These are phyloP conservation scores for Grifola frondosa DNA, from an alignment of 1,284 basidiomycete species.

Conservation along the genomic window DNA sequence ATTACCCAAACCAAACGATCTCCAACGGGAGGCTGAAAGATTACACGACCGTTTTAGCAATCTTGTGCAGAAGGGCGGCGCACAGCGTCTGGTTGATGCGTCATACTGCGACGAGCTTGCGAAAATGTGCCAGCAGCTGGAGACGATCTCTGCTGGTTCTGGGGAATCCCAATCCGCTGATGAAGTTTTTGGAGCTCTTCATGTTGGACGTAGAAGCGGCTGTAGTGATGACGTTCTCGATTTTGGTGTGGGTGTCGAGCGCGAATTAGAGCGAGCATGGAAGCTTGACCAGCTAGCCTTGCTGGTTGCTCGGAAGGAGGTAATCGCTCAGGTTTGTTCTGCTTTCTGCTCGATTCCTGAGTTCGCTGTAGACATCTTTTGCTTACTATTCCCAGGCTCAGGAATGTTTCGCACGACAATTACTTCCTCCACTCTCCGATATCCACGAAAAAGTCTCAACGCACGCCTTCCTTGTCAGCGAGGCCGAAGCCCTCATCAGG, in stretches of 20 bases:
- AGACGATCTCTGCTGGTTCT: neutral
- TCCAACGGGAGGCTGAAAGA: constrained; percentile 2
- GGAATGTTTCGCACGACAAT: constrained; percentile 7
- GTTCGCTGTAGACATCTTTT: too few relatives aligned
- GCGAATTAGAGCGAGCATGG: constrained; percentile 23
- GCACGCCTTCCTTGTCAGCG: constrained; percentile 4
- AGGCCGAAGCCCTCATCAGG: constrained; percentile 24
- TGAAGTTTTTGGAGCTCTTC: neutral
- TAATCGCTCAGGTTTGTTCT: constrained; percentile 24
- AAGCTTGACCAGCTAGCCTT: constrained; percentile 21
- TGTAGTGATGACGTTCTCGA: neutral
- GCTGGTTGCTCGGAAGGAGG: constrained; percentile 17
- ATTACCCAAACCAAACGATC: constrained; percentile 1
- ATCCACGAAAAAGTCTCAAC: constrained; percentile 10
- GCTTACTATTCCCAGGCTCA: too few relatives aligned
- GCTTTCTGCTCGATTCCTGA: too few relatives aligned
- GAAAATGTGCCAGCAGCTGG: constrained; percentile 8
- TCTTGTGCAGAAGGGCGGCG: neutral
- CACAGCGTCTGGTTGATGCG: constrained; percentile 1
- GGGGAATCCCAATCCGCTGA: too few relatives aligned
- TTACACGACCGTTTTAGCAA: neutral
- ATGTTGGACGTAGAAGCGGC: too few relatives aligned
- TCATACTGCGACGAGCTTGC: constrained; percentile 17
- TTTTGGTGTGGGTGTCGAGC: constrained; percentile 12
- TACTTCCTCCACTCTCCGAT: constrained; percentile 14